phyloP scores from a whole-genome alignment of 495 filamentous ascomycete species.

The Penicillium canariense region DNA sequence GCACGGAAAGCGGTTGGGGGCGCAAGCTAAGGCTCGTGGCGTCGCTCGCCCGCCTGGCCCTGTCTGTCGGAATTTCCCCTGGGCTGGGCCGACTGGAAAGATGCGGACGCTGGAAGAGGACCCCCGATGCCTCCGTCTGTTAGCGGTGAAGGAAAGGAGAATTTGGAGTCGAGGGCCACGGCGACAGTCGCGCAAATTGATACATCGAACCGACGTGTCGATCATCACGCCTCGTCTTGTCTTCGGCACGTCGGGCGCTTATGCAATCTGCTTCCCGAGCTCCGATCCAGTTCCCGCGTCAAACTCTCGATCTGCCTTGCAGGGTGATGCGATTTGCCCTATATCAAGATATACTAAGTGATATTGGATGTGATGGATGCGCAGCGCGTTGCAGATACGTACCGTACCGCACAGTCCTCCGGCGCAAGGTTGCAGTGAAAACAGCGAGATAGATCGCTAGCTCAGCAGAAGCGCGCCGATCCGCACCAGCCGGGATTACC shows the following conservation, averaged over 20 bases:
- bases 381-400: not conserved
- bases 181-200: not conserved
- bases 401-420: too few relatives aligned
- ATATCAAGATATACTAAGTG: not conserved
- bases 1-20: not conserved
- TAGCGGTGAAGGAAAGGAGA: not conserved
- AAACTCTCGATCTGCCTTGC: not conserved
- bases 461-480: not conserved
- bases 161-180: too few relatives aligned
- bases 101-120: not conserved
- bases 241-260: not conserved
- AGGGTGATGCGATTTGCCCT: not conserved
- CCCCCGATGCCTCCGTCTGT: not conserved
- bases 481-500: not conserved
- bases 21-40: not conserved
- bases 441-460: not conserved
- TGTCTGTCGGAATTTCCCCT: not conserved
- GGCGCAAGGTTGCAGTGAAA: not conserved
- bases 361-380: not conserved
- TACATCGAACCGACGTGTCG: not conserved
- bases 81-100: too few relatives aligned
- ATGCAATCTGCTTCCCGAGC: not conserved
- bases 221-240: not conserved
- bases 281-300: not conserved
- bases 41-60: not conserved